Evolutionary conservation across 257 asterid genomes (phyloP).

Genomic region (Leptodermis oblonga): DNA sequence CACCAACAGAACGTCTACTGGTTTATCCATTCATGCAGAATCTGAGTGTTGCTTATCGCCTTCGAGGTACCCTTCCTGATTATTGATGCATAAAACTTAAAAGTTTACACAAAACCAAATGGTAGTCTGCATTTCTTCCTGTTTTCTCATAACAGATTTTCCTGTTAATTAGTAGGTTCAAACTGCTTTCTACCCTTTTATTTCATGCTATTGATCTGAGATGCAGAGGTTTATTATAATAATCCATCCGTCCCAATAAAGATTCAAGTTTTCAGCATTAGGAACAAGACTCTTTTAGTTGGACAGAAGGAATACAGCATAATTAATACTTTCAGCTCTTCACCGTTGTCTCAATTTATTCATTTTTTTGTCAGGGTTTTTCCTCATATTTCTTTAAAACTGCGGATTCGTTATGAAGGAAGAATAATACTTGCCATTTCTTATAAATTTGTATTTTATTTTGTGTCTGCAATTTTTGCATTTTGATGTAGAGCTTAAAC

Average conservation of each 20-base stretch:
- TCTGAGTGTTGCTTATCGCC: slow-evolving; percentile 87
- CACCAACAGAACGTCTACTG: slow-evolving; percentile 84
- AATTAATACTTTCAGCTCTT: too few relatives aligned
- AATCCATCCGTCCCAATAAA: neutral
- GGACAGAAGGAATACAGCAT: neutral
- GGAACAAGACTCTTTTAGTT: too few relatives aligned
- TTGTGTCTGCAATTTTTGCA: slow-evolving; percentile 11
- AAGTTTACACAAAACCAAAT: neutral
- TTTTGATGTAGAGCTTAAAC: slow-evolving; percentile 64
- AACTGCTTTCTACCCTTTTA: too few relatives aligned
- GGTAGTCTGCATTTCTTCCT: neutral
- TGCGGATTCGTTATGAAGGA: too few relatives aligned
- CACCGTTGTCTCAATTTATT: too few relatives aligned
- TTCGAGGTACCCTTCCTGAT: slow-evolving; percentile 57
- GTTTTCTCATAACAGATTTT: neutral
- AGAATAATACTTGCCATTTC: too few relatives aligned
- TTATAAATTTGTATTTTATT: too few relatives aligned
- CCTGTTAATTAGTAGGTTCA: neutral
- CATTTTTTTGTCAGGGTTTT: too few relatives aligned
- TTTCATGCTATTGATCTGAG: neutral
- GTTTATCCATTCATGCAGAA: slow-evolving; percentile 96
- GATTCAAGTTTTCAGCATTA: too few relatives aligned
- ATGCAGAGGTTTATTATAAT: neutral
- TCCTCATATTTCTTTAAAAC: too few relatives aligned
- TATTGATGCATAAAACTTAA: neutral